These are phyloP conservation scores for Plasmodium billcollinsi DNA, from an alignment of 169 alveolate genomes.

Conservation along the genomic window DNA sequence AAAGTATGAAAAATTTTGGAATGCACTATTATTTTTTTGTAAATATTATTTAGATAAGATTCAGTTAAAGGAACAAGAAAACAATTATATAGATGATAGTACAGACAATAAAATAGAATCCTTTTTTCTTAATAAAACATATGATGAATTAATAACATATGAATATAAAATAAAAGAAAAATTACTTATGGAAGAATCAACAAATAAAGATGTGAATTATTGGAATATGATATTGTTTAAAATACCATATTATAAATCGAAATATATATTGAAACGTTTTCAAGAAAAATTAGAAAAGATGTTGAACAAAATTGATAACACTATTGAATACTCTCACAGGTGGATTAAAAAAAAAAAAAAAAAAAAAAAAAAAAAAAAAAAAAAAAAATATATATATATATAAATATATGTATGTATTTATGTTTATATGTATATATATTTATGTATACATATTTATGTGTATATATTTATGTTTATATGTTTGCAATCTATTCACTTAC, in stretches of 20 bases:
- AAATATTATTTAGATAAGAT: constrained; percentile 8
- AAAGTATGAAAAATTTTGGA: constrained; percentile 27
- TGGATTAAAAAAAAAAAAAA: neutral
- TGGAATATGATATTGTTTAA: constrained; percentile 87
- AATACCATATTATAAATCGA: constrained; percentile 83
- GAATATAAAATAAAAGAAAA: constrained; percentile 84
- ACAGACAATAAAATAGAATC: constrained; percentile 79
- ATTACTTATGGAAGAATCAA: constrained; percentile 73
- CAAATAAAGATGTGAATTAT: constrained; percentile 81
- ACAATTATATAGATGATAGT: constrained; percentile 59
- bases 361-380: neutral
- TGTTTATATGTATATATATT: neutral
- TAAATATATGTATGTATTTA: neutral
- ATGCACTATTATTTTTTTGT: constrained; percentile 38
- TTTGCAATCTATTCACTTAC: constrained; percentile 62
- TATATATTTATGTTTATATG: neutral
- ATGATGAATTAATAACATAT: constrained; percentile 79
- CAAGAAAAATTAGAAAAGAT: neutral
- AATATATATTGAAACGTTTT: constrained; percentile 44
- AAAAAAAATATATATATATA: neutral
- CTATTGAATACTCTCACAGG: neutral
- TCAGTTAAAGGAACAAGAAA: constrained; percentile 4
- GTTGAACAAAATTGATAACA: neutral
- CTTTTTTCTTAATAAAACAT: constrained; percentile 68
- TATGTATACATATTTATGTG: neutral